Base-by-base conservation (phyloP, 176 grass and related monocot genomes). In the Oryza brachyantha region DNA sequence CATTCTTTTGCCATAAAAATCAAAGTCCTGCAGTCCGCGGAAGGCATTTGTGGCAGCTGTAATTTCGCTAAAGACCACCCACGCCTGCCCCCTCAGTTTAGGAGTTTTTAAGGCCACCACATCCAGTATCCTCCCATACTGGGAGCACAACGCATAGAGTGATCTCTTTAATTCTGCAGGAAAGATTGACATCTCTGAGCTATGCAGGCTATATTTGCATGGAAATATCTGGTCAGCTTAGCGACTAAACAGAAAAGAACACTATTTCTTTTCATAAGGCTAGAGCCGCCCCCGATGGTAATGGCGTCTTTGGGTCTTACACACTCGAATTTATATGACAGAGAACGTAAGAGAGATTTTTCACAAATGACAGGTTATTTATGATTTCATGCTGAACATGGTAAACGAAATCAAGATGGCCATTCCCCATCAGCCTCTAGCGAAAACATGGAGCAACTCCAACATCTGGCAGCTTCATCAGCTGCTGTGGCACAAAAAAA, bases 91-190 rank as follows among this genome's bases (percentile, higher is more conserved):
- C 70, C 96, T 89, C 25, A 99, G 79, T 79, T 89, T 99, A 22
- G 86, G 73, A 61, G 96, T 99, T 80, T 99, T 99, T 28, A 99
- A 71, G 72, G 96, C 88, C 78, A 99, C 90, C 0, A 99, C 64
- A 85, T 99, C 96, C 66, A 99, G 72, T 86, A 99, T 95, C 70
- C 86, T 88, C 80, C 96, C 96, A 93, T 93, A 99, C 68, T 99
- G 96, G 19, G 96, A 99, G 84, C 91, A 99, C 63, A 99, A 67
- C 2, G 96, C 92, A 71, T 99, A 99, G 4, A 99, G 81, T 29
- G 92, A 99, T 41, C 92, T 85, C 73, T 94, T 95, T 80, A 99
- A 24, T 72, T 99, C 96, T 99, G 84, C 45, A 46, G 46, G 16
- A 69, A 87, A 55, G 5, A 76, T 28, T 9, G n/a, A n/a, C n/a